These are phyloP conservation scores for Hymenoscyphus fraxineus DNA, from an alignment of 2,329 filamentous ascomycete species.

Conservation along the genomic window DNA sequence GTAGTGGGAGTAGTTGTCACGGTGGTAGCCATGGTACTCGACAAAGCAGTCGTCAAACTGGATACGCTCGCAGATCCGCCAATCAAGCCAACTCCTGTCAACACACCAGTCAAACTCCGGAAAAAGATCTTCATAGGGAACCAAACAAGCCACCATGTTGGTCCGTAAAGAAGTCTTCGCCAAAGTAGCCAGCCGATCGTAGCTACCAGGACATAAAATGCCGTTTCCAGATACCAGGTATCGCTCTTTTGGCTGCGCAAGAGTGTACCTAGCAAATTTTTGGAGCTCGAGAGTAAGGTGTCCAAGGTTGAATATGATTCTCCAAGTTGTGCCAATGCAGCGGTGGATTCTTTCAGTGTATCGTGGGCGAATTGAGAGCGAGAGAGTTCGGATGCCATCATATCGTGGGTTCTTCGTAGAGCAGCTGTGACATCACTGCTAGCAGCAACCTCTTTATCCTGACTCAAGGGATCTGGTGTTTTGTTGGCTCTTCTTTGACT, in stretches of 20 bases:
- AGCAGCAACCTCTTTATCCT: constrained; percentile 70
- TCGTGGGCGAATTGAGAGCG: constrained; percentile 87
- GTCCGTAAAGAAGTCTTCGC: constrained; percentile 79
- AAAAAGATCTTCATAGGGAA: constrained; percentile 70
- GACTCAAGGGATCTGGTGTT: constrained; percentile 43
- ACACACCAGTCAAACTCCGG: constrained; percentile 52
- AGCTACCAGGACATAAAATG: constrained; percentile 73
- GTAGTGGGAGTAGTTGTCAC: constrained; percentile 10
- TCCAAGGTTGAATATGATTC: constrained; percentile 80
- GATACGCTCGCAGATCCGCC: constrained; percentile 11
- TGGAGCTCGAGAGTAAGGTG: constrained; percentile 68
- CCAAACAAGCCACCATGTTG: constrained; percentile 84
- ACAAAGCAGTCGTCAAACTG: constrained; percentile 1
- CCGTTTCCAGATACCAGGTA: constrained; percentile 93
- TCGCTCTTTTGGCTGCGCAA: constrained; percentile 90
- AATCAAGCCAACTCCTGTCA: constrained; percentile 47
- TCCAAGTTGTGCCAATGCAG: constrained; percentile 73
- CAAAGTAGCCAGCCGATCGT: constrained; percentile 87
- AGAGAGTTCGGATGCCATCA: constrained; percentile 80
- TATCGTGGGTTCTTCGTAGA: constrained; percentile 77
- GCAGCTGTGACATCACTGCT: constrained; percentile 81
- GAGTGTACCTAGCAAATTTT: constrained; percentile 72
- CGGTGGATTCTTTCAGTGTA: constrained; percentile 79
- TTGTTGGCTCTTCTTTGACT: constrained; percentile 19
- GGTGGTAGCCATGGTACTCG: constrained; percentile 21